These are phyloP conservation scores for Lichtheimia corymbifera DNA, from an alignment of 371 early-diverging fungal genomes.

Conservation along the genomic window DNA sequence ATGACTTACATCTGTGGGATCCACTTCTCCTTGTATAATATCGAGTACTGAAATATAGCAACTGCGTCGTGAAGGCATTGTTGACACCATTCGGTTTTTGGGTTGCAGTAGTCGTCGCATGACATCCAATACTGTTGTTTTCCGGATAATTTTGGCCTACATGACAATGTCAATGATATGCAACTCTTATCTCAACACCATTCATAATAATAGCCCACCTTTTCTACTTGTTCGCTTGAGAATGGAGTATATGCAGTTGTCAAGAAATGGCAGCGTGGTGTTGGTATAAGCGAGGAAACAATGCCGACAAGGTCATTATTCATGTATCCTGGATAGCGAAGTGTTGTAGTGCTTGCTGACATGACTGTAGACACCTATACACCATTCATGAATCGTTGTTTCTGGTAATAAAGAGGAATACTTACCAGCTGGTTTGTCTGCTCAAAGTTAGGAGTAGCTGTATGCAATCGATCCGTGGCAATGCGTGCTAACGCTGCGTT, in stretches of 20 bases:
- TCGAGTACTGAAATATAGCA: constrained; percentile 96
- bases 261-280: constrained; percentile 96
- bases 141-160: constrained; percentile 85
- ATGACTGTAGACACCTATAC: constrained; percentile 93
- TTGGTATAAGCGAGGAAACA: constrained; percentile 93
- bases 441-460: constrained; percentile 91
- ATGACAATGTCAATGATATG: background rate
- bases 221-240: constrained; percentile 92
- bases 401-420: too few relatives aligned
- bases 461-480: constrained; percentile 92
- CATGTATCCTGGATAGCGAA: constrained; percentile 99
- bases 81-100: constrained; percentile 96
- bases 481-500: constrained; percentile 95
- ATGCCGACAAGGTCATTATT: constrained; percentile 97
- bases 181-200: too few relatives aligned
- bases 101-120: constrained; percentile 96
- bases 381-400: background rate
- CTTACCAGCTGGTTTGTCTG: constrained; percentile 96
- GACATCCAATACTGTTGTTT: constrained; percentile 97
- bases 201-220: constrained; percentile 42
- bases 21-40: constrained; percentile 98
- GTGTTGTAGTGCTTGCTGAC: constrained; percentile 96
- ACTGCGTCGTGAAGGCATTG: constrained; percentile 82
- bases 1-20: constrained; percentile 89
- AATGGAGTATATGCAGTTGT: constrained; percentile 99